phyloP scores from a whole-genome alignment of 73 alveolate genomes.

The Paramecium pentaurelia region DNA sequence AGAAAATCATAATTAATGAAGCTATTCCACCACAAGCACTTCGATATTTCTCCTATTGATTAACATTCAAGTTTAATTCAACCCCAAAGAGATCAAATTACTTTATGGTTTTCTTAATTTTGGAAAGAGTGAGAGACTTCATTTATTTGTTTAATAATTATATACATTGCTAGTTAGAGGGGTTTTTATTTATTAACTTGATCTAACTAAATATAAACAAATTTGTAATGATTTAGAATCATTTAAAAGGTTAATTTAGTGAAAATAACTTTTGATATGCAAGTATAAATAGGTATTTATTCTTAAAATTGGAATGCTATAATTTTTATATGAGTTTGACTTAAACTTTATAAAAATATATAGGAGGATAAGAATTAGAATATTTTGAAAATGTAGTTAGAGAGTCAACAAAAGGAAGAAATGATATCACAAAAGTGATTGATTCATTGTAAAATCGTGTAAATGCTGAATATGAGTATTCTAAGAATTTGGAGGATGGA shows the following conservation, averaged over 20 bases:
- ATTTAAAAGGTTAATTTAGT: neutral
- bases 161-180: neutral
- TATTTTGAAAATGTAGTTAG: neutral
- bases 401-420: slow-evolving; percentile 34
- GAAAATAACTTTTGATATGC: neutral
- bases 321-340: slow-evolving; percentile 10
- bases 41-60: neutral
- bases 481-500: neutral
- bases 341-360: neutral
- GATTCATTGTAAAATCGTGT: neutral
- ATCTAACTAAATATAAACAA: neutral
- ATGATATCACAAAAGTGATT: neutral
- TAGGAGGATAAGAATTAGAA: neutral
- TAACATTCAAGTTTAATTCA: neutral
- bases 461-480: neutral
- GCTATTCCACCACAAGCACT: neutral
- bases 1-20: neutral
- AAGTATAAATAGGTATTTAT: neutral
- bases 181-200: neutral
- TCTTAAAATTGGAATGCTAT: neutral
- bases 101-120: neutral
- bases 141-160: neutral
- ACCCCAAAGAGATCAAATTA: slow-evolving; percentile 7
- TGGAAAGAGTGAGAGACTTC: neutral
- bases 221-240: neutral